These are phyloP conservation scores for Nakaseomyces sp. DNA, from an alignment of 1,139 yeast species.

Conservation along the genomic window DNA sequence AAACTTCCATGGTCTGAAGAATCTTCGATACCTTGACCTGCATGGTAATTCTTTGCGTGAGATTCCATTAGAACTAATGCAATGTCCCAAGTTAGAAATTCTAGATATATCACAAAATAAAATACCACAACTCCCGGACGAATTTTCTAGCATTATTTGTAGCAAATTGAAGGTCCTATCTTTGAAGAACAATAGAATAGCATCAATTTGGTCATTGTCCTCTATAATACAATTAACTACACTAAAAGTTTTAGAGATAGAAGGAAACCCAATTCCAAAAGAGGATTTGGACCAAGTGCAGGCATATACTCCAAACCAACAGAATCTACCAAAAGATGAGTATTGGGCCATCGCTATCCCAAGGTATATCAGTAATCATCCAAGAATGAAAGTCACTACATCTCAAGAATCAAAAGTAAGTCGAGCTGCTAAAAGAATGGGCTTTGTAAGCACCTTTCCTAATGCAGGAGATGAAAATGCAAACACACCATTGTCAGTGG, in stretches of 20 bases:
- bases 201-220: conserved; percentile 48
- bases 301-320: conserved; percentile 29
- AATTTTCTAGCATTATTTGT: conserved; percentile 35
- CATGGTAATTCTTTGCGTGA: conserved; percentile 49
- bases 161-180: conserved; percentile 48
- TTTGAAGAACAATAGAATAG: conserved; percentile 52
- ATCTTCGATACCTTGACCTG: conserved; percentile 55
- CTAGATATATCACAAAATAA: conserved; percentile 59
- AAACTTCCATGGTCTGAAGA: conserved; percentile 39
- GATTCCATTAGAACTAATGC: conserved; percentile 43
- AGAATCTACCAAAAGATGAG: conserved; percentile 22
- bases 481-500: background rate
- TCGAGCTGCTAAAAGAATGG: conserved; percentile 64
- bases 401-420: conserved; percentile 23
- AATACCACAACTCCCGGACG: conserved; percentile 38
- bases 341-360: conserved; percentile 29
- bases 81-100: conserved; percentile 47
- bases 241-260: conserved; percentile 57
- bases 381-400: background rate
- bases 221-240: conserved; percentile 46
- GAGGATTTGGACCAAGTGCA: conserved; percentile 53
- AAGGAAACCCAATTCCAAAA: conserved; percentile 55
- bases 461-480: background rate
- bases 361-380: conserved; percentile 23
- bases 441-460: conserved; percentile 43